Base-by-base conservation (phyloP, 306 rosid genomes). In the Pachyrhizus erosus region DNA sequence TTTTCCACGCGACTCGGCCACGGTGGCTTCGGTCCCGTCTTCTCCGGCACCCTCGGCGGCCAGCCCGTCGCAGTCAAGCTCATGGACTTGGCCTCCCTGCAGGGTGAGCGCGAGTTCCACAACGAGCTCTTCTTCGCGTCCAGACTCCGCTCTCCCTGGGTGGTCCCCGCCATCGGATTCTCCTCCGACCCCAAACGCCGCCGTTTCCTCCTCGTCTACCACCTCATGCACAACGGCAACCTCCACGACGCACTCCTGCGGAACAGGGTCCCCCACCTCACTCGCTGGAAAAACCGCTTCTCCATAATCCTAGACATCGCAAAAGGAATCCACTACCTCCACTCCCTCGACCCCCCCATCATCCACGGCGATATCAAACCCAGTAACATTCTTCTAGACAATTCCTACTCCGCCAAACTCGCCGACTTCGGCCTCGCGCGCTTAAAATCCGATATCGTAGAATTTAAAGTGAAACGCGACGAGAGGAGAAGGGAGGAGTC, bases 281-380 rank as follows among this genome's bases (percentile, higher is more conserved):
- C 75, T 84, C 81, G 57, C 5, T 94, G 98, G 98, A 87, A 84
- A 37, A 94, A 64, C 54, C 80, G 97, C 4, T 87, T 89, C 77
- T 58, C 83, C 0, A 60, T 89, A 0, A 80, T 86, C 1, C 55
- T 92, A 2, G 97, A 91, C 31, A 70, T 94, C 0, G 97, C 98
- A 0, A 87, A 62, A 51, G 97, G 92, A 27, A 49, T 92, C 21
- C 85, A 78, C 14, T 91, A 89, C 61, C 97, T 96, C 65, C 99
- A 96, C 23, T 91, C 93, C 5, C 78, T 88, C 67, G 93, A 92
- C 9, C 93, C 98, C 0, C 97, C 97, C 0, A 78, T 96, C 2
- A 89, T 96, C 26, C 99, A 96, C 18, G 93, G 98, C 7, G 99
- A 96, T 61, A 90, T 96, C 20, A 96, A 96, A 84, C 99, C 99